A percentile compares a stretch with the other conserved stretches of the same genome.
Evolutionary conservation across 1,139 yeast genomes (phyloP).

Genomic region (Hemisphaericaspora xylofermentans): DNA sequence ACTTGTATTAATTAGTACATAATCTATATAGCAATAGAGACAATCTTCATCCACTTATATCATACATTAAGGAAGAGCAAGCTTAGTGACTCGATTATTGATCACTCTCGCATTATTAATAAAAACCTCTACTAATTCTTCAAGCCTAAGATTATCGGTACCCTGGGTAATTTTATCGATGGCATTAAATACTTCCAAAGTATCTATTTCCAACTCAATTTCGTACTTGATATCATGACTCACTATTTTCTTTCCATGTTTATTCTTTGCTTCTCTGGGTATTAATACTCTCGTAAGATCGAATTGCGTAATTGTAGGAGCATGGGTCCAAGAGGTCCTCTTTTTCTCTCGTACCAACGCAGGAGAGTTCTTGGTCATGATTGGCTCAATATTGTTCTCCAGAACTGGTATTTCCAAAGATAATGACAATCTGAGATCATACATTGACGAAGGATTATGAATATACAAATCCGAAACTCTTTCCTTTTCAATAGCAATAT

Average conservation of each 20-base stretch:
- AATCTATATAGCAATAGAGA: no score
- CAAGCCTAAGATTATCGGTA: conserved; percentile 61
- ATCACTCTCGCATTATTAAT: conserved; percentile 65
- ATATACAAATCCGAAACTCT: conserved; percentile 70
- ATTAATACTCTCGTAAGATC: conserved; percentile 65
- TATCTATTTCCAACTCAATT: conserved; percentile 74
- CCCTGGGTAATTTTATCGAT: conserved; percentile 52
- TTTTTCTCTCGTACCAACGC: conserved; percentile 60
- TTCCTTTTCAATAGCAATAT: conserved; percentile 69
- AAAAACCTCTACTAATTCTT: conserved; percentile 68
- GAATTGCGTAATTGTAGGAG: conserved; percentile 66
- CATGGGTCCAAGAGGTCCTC: conserved; percentile 62
- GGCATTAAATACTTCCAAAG: conserved; percentile 59
- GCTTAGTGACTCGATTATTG: conserved; percentile 45
- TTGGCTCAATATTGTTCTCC: conserved; percentile 49
- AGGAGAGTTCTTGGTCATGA: conserved; percentile 42
- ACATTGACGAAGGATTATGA: conserved; percentile 73
- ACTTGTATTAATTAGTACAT: no score
- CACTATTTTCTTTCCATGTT: conserved; percentile 36
- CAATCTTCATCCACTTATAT: no score
- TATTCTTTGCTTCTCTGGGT: conserved; percentile 46
- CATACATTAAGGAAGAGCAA: no score
- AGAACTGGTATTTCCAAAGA: conserved; percentile 73
- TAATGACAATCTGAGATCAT: conserved; percentile 74
- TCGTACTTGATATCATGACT: conserved; percentile 50